Conservation (phyloP, 106 monocot genomes). For the Cymbidium sinense region DNA sequence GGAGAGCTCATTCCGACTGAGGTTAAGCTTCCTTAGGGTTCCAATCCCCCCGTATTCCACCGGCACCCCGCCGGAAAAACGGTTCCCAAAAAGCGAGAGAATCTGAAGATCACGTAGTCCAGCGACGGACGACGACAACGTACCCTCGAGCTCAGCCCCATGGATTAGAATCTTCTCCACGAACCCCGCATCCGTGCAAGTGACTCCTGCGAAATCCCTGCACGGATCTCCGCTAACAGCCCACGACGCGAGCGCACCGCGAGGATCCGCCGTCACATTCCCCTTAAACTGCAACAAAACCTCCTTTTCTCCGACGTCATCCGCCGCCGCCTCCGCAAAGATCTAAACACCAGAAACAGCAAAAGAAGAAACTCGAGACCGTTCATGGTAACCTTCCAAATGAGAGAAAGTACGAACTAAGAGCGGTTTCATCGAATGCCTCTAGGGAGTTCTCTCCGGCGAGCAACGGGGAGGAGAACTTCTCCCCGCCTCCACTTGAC, state of each 20-base stretch:
- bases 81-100: constrained; percentile 66
- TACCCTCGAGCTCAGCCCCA: constrained; percentile 42
- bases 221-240: constrained; percentile 42
- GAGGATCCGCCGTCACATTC: constrained; percentile 52
- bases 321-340: neutral
- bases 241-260: constrained; percentile 58
- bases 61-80: constrained; percentile 58
- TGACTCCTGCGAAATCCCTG: constrained; percentile 67
- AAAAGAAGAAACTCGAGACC: neutral
- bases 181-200: constrained; percentile 42
- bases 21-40: constrained; percentile 78
- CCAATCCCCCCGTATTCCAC: constrained; percentile 17
- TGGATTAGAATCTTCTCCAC: constrained; percentile 71
- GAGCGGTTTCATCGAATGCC: neutral
- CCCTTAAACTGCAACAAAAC: constrained; percentile 74
- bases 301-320: constrained; percentile 34
- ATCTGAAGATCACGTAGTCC: constrained; percentile 47
- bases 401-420: neutral
- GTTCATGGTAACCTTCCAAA: neutral
- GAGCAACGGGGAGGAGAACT: neutral
- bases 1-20: constrained; percentile 64
- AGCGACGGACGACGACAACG: constrained; percentile 45
- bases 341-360: neutral
- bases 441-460: neutral
- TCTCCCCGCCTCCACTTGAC: too few species aligned